Conservation (phyloP, 805 yeast species). For the Pichia ethanolica region DNA sequence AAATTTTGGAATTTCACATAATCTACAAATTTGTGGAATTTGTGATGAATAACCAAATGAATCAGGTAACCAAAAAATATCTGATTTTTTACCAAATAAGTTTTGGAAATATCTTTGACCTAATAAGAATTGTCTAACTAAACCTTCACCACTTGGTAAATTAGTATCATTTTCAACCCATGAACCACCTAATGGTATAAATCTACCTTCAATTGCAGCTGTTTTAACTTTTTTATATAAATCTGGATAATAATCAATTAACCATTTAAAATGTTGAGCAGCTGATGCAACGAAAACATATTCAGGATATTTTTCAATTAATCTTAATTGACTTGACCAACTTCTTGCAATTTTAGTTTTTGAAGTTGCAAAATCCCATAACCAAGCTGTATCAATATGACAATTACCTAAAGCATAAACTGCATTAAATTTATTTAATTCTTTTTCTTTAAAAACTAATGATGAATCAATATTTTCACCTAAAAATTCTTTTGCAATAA, state of each 20-base stretch:
- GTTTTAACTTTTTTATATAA: slow-evolving; percentile 57
- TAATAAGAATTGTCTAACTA: slow-evolving; percentile 77
- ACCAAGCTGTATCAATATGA: slow-evolving; percentile 97
- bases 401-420: slow-evolving; percentile 91
- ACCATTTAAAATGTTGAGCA: slow-evolving; percentile 94
- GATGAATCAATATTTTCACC: slow-evolving; percentile 61
- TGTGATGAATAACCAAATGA: slow-evolving; percentile 96
- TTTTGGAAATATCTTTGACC: slow-evolving; percentile 83
- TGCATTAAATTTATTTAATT: slow-evolving; percentile 35
- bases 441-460: slow-evolving; percentile 48
- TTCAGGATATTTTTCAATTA: slow-evolving; percentile 86
- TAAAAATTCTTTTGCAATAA: slow-evolving; percentile 52
- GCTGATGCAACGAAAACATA: slow-evolving; percentile 92
- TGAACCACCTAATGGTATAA: slow-evolving; percentile 90
- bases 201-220: slow-evolving; percentile 63
- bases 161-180: slow-evolving; percentile 98
- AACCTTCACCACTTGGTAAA: slow-evolving; percentile 89
- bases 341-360: slow-evolving; percentile 87
- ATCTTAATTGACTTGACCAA: slow-evolving; percentile 86
- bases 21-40: slow-evolving; percentile 84
- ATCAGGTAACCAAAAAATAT: slow-evolving; percentile 92
- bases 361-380: slow-evolving; percentile 99
- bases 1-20: slow-evolving; percentile 79
- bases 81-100: slow-evolving; percentile 69
- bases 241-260: slow-evolving; percentile 78